These are phyloP conservation scores for Colletotrichum gloeosporioides DNA, from an alignment of 2,329 filamentous ascomycete genomes.

Conservation along the genomic window DNA sequence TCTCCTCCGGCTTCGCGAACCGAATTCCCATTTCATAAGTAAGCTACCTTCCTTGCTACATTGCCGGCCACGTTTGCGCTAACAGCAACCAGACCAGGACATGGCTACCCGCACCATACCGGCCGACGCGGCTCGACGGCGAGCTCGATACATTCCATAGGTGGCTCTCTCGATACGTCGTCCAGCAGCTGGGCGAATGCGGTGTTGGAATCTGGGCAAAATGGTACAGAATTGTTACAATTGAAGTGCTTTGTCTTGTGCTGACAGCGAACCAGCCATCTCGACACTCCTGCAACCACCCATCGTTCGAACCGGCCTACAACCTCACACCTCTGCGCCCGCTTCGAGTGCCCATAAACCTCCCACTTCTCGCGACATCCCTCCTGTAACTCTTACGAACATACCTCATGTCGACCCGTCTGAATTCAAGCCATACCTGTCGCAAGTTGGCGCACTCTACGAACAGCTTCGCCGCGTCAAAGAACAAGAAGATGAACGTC, in stretches of 20 bases:
- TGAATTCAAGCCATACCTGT: conserved; percentile 84
- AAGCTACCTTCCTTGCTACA: conserved; percentile 15
- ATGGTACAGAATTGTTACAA: conserved; percentile 60
- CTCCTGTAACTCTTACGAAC: conserved; percentile 89
- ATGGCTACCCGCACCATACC: conserved; percentile 49
- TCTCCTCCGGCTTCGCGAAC: conserved; percentile 54
- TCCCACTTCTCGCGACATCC: conserved; percentile 88
- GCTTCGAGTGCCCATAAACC: conserved; percentile 77
- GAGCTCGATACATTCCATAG: conserved; percentile 87
- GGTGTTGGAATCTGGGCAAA: conserved; percentile 77
- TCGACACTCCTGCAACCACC: conserved; percentile 92
- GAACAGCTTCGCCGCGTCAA: conserved; percentile 88
- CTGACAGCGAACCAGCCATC: conserved; percentile 65
- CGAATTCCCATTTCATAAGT: conserved; percentile 68
- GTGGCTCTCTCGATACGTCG: conserved; percentile 80
- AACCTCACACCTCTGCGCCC: conserved; percentile 77
- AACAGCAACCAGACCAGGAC: conserved; percentile 41
- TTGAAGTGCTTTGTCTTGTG: background rate
- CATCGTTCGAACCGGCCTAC: conserved; percentile 85
- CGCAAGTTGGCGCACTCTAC: conserved; percentile 85
- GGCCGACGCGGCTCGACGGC: conserved; percentile 81
- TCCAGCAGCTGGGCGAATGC: conserved; percentile 60
- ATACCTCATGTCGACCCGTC: conserved; percentile 80
- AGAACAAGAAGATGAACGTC: conserved; percentile 71
- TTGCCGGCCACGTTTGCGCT: background rate